Conservation (phyloP, 176 grass and related monocot genomes). For the Carex scoparia region DNA sequence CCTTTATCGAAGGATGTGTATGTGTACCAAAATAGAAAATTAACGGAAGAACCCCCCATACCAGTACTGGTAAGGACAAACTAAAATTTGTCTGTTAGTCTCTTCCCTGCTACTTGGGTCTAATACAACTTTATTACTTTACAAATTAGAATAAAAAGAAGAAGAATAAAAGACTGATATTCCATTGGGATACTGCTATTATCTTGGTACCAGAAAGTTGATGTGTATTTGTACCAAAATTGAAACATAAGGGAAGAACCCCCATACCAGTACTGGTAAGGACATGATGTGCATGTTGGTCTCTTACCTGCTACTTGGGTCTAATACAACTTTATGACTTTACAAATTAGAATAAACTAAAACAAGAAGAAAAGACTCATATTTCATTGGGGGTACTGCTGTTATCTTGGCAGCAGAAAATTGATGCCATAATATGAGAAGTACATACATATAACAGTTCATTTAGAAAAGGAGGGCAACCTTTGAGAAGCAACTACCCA, state of each 20-base stretch:
- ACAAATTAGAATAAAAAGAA: too few relatives aligned
- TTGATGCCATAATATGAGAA: background rate
- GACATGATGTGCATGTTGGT: background rate
- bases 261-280: background rate
- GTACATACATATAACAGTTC: background rate
- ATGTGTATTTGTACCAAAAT: background rate
- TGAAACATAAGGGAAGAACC: background rate
- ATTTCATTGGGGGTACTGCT: background rate
- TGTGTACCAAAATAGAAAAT: background rate
- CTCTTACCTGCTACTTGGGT: background rate
- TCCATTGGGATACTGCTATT: too few relatives aligned
- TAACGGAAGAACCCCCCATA: background rate
- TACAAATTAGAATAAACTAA: background rate
- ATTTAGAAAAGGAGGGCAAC: background rate
- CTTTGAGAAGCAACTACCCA: slow-evolving; percentile 13
- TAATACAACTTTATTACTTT: too few relatives aligned
- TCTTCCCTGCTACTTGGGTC: background rate
- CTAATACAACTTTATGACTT: background rate
- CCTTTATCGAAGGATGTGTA: background rate
- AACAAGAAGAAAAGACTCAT: background rate
- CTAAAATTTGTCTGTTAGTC: background rate
- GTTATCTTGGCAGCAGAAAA: background rate
- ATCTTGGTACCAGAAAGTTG: too few relatives aligned
- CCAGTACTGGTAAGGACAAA: background rate
- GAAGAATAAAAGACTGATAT: too few relatives aligned